A percentile compares a stretch with the other conserved stretches of the same genome.
These are phyloP conservation scores for Beta macrorhiza DNA, from an alignment of 179 eudicot species.

Conservation along the genomic window DNA sequence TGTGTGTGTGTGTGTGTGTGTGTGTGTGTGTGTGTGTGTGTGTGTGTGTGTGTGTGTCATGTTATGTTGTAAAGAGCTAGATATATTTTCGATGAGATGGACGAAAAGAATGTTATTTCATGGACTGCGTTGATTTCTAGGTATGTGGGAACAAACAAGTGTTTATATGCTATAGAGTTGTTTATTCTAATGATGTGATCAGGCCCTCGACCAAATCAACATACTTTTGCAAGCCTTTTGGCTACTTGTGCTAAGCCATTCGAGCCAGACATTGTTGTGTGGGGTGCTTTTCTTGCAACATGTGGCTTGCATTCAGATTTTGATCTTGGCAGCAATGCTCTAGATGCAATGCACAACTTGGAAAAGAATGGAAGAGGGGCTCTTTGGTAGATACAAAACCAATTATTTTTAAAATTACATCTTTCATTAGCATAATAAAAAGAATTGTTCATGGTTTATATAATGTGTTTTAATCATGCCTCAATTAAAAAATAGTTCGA, in stretches of 20 bases:
- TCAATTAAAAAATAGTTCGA: too few relatives aligned
- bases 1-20: too few relatives aligned
- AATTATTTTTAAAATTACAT: too few relatives aligned
- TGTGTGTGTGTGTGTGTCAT: not conserved
- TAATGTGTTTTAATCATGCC: too few relatives aligned
- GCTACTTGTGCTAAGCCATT: conserved; percentile 71
- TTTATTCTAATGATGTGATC: conserved; percentile 51
- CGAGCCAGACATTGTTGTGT: conserved; percentile 62
- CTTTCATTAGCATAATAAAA: too few relatives aligned
- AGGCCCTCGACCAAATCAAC: conserved; percentile 50
- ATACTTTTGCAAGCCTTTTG: conserved; percentile 59
- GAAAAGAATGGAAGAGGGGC: conserved; percentile 28
- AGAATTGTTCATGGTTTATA: too few relatives aligned
- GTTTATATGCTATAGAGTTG: conserved; percentile 46
- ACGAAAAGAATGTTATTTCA: conserved; percentile 50
- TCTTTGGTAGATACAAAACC: too few relatives aligned
- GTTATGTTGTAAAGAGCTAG: conserved; percentile 32
- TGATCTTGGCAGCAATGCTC: conserved; percentile 47
- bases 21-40: too few relatives aligned
- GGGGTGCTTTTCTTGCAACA: conserved; percentile 77
- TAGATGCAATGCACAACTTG: conserved; percentile 42
- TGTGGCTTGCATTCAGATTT: conserved; percentile 60
- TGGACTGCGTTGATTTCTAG: conserved; percentile 82
- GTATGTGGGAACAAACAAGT: conserved; percentile 38
- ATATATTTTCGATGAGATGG: conserved; percentile 42